These are phyloP conservation scores for Fragilariopsis cylindrus DNA, from an alignment of 108 stramenopile species.

Conservation along the genomic window DNA sequence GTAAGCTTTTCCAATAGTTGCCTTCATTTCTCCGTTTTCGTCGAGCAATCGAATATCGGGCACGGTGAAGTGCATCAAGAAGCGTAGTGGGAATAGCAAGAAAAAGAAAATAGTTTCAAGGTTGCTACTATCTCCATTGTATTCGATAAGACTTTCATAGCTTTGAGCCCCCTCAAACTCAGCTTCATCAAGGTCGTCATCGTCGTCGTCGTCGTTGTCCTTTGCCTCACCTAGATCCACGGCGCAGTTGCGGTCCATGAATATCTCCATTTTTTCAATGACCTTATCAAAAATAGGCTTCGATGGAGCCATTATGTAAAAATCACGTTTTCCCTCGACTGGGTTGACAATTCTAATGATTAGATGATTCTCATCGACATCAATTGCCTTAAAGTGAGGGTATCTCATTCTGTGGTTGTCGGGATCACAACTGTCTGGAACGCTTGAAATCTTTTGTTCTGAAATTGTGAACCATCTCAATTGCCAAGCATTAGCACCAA, in stretches of 20 bases:
- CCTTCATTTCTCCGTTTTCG: slow-evolving; percentile 43
- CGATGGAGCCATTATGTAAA: slow-evolving; percentile 63
- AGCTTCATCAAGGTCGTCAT: slow-evolving; percentile 17
- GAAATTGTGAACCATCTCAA: slow-evolving; percentile 73
- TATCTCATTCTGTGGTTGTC: slow-evolving; percentile 51
- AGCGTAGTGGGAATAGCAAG: slow-evolving; percentile 58
- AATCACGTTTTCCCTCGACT: slow-evolving; percentile 33
- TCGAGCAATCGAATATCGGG: slow-evolving; percentile 70
- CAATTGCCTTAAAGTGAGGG: slow-evolving; percentile 54
- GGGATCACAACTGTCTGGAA: slow-evolving; percentile 49
- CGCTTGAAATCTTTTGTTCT: slow-evolving; percentile 46
- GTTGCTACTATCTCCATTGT: slow-evolving; percentile 37
- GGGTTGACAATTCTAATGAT: slow-evolving; percentile 63
- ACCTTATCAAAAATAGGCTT: slow-evolving; percentile 52
- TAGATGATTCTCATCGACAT: slow-evolving; percentile 55
- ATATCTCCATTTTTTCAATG: slow-evolving; percentile 43
- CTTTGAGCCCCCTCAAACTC: slow-evolving; percentile 45
- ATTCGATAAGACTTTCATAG: slow-evolving; percentile 52
- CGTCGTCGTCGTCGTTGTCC: neutral
- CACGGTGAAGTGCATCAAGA: slow-evolving; percentile 67
- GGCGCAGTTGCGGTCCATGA: slow-evolving; percentile 29
- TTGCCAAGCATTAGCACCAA: slow-evolving; percentile 61
- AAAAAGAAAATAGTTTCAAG: slow-evolving; percentile 44
- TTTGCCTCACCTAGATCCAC: neutral
- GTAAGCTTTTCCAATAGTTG: slow-evolving; percentile 40